Evolutionary conservation across 2,329 filamentous ascomycete species (phyloP), one percentile per base, ranked within the genome.

Genomic region (Arthroderma sp.): DNA sequence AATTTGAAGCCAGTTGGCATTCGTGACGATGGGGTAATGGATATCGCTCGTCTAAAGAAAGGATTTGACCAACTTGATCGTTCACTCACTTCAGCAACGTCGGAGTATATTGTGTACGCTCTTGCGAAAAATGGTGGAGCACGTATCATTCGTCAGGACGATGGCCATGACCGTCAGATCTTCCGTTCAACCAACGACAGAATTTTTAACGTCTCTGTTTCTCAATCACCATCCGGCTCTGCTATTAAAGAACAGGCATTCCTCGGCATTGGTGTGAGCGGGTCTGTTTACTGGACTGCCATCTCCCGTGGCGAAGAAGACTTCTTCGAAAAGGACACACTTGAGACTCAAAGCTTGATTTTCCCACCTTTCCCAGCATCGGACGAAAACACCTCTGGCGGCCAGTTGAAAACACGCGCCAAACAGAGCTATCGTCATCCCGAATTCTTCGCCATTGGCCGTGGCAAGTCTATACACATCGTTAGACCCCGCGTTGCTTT

Each of bases 61-160:
- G 90, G 95, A 4, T 97, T 97, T 66, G 93, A 98, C 67, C 93
- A 97, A 74, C 85, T 96, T 61, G 93, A 98, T 68, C 87, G 94
- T 63, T 94, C 91, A 61, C 80, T 98, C 33, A 91, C 91, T 54
- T 87, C 91, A 4, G 91, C 91, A 17, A 91, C 89, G 25, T 85
- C 88, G 67, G 86, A 86, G 60, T 95, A 93, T 74, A 97, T 98
- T 72, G 85, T 88, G 4, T 98, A 97, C 66, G 90, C 89, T 44
- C 88, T 95, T 77, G 88, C 88, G 44, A 96, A 95, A 76, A 88
- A 90, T 63, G 90, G 90, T 54, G 93, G 93, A 52, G 82, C 98
- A 66, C 85, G 91, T 58, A 86, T 98, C 58, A 96, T 98, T 67
- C 84, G 89, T 61, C 93, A 98, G 73, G 88, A 95, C 63, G 90